phyloP scores from a whole-genome alignment of 2,329 filamentous ascomycete species.

The Aspergillus flavus region DNA sequence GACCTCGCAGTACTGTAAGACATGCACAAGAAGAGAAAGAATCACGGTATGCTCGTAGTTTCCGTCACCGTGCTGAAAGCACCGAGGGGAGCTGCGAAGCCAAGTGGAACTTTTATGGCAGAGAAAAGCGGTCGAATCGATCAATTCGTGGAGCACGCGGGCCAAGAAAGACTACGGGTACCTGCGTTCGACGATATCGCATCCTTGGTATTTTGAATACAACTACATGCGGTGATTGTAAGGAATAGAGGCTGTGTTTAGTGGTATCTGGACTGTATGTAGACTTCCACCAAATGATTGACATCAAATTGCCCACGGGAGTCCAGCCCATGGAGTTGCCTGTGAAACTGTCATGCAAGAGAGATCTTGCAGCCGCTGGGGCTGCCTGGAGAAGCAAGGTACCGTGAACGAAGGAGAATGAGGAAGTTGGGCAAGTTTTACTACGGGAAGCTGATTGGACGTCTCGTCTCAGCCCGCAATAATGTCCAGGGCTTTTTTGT shows the following conservation, averaged over 20 bases:
- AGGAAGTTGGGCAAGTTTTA: no score
- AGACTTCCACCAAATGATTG: no score
- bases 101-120: not conserved
- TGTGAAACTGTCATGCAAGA: no score
- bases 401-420: no score
- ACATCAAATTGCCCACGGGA: no score
- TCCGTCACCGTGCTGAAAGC: not conserved
- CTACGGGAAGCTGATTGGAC: not conserved
- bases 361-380: no score
- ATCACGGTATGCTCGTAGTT: not conserved
- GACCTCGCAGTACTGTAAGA: no score
- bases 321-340: no score
- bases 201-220: not conserved
- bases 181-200: not conserved
- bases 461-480: not conserved
- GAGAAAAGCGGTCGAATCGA: not conserved
- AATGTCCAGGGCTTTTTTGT: not conserved
- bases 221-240: not conserved
- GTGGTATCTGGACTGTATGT: no score
- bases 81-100: not conserved
- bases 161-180: not conserved
- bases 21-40: not conserved
- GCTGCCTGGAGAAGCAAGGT: no score
- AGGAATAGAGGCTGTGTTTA: not conserved
- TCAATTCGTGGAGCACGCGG: not conserved